These are phyloP conservation scores for Suillus ampliporus DNA, from an alignment of 768 basidiomycete genomes.

Conservation along the genomic window DNA sequence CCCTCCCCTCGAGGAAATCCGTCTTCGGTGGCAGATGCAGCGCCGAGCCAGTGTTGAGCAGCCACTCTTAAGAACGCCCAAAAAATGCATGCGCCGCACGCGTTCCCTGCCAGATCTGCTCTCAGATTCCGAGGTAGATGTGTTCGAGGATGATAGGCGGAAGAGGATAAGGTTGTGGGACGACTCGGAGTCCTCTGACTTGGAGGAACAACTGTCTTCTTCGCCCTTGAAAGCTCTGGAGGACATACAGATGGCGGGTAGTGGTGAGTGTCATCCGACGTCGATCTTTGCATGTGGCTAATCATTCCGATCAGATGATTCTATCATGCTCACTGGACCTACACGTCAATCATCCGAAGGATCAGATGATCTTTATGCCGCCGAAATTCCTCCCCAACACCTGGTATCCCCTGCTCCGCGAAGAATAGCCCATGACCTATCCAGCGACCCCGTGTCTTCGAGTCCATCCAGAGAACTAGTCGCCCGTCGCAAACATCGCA, in stretches of 20 bases:
- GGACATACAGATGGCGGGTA: constrained; percentile 39
- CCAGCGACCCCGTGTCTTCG: constrained; percentile 53
- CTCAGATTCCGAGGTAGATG: constrained; percentile 22
- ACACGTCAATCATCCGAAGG: constrained; percentile 29
- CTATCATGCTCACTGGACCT: constrained; percentile 41
- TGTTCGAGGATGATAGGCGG: constrained; percentile 11
- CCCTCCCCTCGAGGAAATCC: constrained; percentile 42
- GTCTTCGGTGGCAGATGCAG: constrained; percentile 23
- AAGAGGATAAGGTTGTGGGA: constrained; percentile 35
- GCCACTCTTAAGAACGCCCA: constrained; percentile 12
- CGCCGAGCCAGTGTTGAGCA: constrained; percentile 27
- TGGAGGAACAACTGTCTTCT: constrained; percentile 5
- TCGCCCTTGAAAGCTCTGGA: constrained; percentile 28
- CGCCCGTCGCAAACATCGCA: constrained; percentile 45
- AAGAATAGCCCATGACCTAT: constrained; percentile 44
- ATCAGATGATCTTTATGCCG: constrained; percentile 66
- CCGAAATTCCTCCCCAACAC: constrained; percentile 74
- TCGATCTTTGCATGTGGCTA: constrained; percentile 3
- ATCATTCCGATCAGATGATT: constrained; percentile 47
- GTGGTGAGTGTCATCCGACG: constrained; percentile 30
- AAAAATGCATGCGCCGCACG: constrained; percentile 29
- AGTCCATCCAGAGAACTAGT: constrained; percentile 56
- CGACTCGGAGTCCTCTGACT: constrained; percentile 13
- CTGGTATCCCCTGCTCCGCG: constrained; percentile 65
- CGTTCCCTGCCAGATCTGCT: constrained; percentile 31